Evolutionary conservation across 2,329 filamentous ascomycete species (phyloP), one percentile per base, ranked within the genome.

Genomic region (Neonectria sp.): DNA sequence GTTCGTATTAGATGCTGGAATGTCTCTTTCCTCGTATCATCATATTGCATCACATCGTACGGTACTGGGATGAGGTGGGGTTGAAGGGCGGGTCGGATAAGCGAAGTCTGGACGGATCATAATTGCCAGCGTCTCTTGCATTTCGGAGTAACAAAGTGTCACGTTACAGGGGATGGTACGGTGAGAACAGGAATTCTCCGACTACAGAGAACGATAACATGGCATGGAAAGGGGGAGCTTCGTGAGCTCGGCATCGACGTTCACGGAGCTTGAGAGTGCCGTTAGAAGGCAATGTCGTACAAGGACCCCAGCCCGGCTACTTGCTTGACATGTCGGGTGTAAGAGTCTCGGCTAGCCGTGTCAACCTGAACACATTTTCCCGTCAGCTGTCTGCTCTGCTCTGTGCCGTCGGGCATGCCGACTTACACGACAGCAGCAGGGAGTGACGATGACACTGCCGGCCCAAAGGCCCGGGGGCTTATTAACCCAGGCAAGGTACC

Each of bases 391-490:
- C 48, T 45, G 40, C 4, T 21, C 40, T 45, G 48, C 48, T n/a
- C 27, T 51, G 48, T 51, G 48, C 48, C 48, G 48, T 29, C 48
- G 27, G 15, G 25, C 25, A 51, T 31, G 48, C 27, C 48, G 51
- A 35, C 51, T 53, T 53, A 53, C 51, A 53, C 51, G 51, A 11
- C 51, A 53, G 51, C 29, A 51, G 27, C 48, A 51, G 48, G 27
- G 48, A 24, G 51, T 21, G 21, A n/a, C 17, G 33, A 35, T 35
- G 29, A 53, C 51, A 35, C 51, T 33, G 27, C 27, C 29, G 49
- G 37, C 8, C 29, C 51, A 33, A 13, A 24, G 31, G 33, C 51
- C 51, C n/a, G 51, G 51, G n/a, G 31, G 12, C 21, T 40, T 8
- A 17, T 27, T 25, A 25, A 11, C 46, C 46, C 17, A 40, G 37